phyloP scores from a whole-genome alignment of 2,329 filamentous ascomycete species.

The Fusarium austroafricanum region DNA sequence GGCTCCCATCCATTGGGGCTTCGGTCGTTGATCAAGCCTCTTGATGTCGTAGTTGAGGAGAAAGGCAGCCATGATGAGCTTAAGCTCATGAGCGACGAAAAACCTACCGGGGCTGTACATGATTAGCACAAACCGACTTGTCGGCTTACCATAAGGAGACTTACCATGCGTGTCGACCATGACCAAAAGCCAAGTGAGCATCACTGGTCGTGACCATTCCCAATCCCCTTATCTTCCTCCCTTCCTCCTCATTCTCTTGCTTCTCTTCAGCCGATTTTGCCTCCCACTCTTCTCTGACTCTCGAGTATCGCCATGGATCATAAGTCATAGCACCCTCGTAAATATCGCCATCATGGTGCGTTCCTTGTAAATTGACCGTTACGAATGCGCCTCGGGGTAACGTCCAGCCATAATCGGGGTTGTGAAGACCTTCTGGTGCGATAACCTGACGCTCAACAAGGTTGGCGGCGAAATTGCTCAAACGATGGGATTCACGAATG shows the following conservation, averaged over 20 bases:
- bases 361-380: slow-evolving; percentile 57
- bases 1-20: slow-evolving; percentile 58
- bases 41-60: slow-evolving; percentile 65
- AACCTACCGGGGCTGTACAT: slow-evolving; percentile 61
- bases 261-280: slow-evolving; percentile 44
- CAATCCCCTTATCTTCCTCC: slow-evolving; percentile 51
- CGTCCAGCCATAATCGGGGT: slow-evolving; percentile 48
- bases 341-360: slow-evolving; percentile 60
- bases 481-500: slow-evolving; percentile 64
- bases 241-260: slow-evolving; percentile 48
- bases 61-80: slow-evolving; percentile 64
- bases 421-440: slow-evolving; percentile 56
- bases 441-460: slow-evolving; percentile 61
- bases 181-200: slow-evolving; percentile 65
- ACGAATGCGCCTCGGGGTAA: slow-evolving; percentile 57
- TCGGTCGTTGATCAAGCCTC: slow-evolving; percentile 53
- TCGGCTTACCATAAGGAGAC: slow-evolving; percentile 15
- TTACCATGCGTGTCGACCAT: slow-evolving; percentile 64
- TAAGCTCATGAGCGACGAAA: slow-evolving; percentile 67
- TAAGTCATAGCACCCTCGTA: slow-evolving; percentile 58
- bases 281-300: slow-evolving; percentile 55
- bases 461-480: slow-evolving; percentile 60
- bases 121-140: neutral
- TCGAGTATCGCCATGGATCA: slow-evolving; percentile 62
- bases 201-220: slow-evolving; percentile 66